phyloP scores from a whole-genome alignment of 1,284 basidiomycete species.

The Sanguinoderma infundibulare region DNA sequence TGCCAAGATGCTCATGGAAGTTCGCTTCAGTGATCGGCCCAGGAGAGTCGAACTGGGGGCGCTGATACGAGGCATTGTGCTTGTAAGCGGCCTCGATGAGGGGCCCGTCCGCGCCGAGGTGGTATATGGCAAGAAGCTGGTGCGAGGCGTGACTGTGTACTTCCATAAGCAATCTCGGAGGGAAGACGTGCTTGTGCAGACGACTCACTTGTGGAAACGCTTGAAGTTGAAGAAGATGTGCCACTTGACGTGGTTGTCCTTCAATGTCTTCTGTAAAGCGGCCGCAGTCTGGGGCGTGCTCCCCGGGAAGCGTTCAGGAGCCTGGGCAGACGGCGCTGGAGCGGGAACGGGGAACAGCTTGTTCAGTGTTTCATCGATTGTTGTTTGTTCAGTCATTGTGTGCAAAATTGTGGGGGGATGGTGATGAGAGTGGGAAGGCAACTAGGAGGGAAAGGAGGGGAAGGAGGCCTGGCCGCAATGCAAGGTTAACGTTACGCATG shows the following conservation, averaged over 20 bases:
- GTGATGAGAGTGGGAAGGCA: neutral
- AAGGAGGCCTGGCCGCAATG: neutral
- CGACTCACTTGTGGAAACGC: conserved; percentile 57
- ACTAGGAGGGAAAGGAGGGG: too few species aligned
- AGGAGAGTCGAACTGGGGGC: conserved; percentile 46
- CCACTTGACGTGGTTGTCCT: conserved; percentile 59
- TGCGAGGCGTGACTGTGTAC: conserved; percentile 52
- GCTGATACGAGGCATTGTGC: conserved; percentile 44
- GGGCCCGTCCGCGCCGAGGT: conserved; percentile 47
- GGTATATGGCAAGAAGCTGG: conserved; percentile 54
- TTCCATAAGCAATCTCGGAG: neutral
- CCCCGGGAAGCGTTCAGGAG: conserved; percentile 47
- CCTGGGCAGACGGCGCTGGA: conserved; percentile 6
- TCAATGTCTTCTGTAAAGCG: conserved; percentile 48
- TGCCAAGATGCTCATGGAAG: conserved; percentile 53
- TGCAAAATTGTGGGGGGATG: neutral
- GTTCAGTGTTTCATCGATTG: conserved; percentile 12
- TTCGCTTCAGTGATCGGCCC: conserved; percentile 46
- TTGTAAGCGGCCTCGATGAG: conserved; percentile 49
- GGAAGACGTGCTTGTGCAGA: neutral
- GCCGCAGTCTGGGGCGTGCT: conserved; percentile 49
- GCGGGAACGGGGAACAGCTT: conserved; percentile 22
- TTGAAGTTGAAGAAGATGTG: conserved; percentile 67
- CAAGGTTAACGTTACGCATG: too few species aligned
- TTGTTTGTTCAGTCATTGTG: neutral